Conservation (phyloP, 768 basidiomycete species). For the Tulasnella sp. region DNA sequence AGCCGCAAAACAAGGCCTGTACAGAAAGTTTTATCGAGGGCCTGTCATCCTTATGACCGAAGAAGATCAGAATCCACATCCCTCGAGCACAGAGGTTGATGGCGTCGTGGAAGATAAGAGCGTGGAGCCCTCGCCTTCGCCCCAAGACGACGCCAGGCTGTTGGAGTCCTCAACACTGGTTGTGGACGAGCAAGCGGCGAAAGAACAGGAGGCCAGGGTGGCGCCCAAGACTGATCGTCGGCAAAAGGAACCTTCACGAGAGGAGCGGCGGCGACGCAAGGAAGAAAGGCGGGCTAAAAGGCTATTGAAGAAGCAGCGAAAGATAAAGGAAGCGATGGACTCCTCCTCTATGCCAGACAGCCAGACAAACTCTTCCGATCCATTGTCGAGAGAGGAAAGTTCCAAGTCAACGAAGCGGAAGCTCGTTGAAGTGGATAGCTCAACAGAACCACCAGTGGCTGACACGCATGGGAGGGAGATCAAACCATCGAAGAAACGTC, state of each 20-base stretch:
- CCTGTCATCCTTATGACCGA: slow-evolving; percentile 30
- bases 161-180: background rate
- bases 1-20: slow-evolving; percentile 61
- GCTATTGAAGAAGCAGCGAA: background rate
- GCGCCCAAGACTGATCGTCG: background rate
- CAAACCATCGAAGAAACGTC: too few relatives aligned
- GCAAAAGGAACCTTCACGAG: background rate
- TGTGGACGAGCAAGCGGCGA: background rate
- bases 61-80: background rate
- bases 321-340: background rate
- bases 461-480: too few relatives aligned
- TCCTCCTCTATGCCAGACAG: background rate
- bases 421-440: too few relatives aligned
- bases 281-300: background rate
- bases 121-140: background rate
- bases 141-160: background rate
- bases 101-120: background rate
- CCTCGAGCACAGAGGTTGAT: background rate
- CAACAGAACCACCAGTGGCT: too few relatives aligned
- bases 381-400: background rate
- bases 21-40: slow-evolving; percentile 71
- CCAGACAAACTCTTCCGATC: background rate
- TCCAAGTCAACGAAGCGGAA: background rate
- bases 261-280: background rate
- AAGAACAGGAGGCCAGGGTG: background rate